Percentiles rank a stretch among this genome's conserved stretches.
Conservation (phyloP, 2,329 filamentous ascomycete genomes). For the Zelopaecilomyces penicillatus region DNA sequence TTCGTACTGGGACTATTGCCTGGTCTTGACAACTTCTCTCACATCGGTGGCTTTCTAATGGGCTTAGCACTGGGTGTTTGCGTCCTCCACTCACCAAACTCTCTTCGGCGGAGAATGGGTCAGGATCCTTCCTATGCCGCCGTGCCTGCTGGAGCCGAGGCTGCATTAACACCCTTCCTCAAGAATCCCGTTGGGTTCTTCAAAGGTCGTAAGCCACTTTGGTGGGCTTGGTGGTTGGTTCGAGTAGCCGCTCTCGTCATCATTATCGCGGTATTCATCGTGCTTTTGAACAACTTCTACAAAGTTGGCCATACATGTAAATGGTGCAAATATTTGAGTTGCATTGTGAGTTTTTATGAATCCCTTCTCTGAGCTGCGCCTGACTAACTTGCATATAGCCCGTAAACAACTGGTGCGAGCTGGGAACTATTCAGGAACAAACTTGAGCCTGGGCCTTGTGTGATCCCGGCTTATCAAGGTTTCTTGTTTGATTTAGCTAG, state of each 20-base stretch:
- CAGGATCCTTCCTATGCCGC: slow-evolving; percentile 63
- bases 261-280: slow-evolving; percentile 77
- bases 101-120: slow-evolving; percentile 66
- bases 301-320: slow-evolving; percentile 63
- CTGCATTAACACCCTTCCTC: slow-evolving; percentile 45
- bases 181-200: slow-evolving; percentile 71
- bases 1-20: slow-evolving; percentile 89
- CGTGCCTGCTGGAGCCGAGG: slow-evolving; percentile 45
- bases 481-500: no score
- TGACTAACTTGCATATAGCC: slow-evolving; percentile 34
- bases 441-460: not conserved
- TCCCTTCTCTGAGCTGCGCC: not conserved
- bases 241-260: slow-evolving; percentile 68
- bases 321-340: slow-evolving; percentile 96
- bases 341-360: slow-evolving; percentile 60
- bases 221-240: slow-evolving; percentile 97
- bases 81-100: slow-evolving; percentile 79
- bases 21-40: slow-evolving; percentile 92
- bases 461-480: no score
- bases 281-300: slow-evolving; percentile 89
- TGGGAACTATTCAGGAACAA: slow-evolving; percentile 28
- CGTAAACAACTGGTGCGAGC: slow-evolving; percentile 60
- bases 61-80: slow-evolving; percentile 80
- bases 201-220: slow-evolving; percentile 81
- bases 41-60: slow-evolving; percentile 94